phyloP scores from a whole-genome alignment of 1,284 basidiomycete species.

The Amylostereum chailletii region DNA sequence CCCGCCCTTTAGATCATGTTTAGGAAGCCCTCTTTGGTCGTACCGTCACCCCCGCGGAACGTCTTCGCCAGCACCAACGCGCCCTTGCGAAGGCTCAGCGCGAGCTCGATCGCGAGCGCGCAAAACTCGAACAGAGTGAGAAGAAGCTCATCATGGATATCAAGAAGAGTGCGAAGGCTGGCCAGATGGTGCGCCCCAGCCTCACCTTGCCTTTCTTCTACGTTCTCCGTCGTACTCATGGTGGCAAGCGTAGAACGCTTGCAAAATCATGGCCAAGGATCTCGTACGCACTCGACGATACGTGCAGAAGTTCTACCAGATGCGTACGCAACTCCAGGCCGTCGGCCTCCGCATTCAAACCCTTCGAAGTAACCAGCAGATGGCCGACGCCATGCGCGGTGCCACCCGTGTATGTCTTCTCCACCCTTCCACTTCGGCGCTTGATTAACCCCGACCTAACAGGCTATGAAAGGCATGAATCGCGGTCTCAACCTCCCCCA shows the following conservation, averaged over 20 bases:
- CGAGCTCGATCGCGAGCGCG: constrained; percentile 91
- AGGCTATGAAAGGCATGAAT: constrained; percentile 99
- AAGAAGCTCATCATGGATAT: constrained; percentile 93
- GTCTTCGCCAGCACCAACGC: constrained; percentile 92
- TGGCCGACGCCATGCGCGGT: constrained; percentile 99
- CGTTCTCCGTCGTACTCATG: constrained; percentile 10
- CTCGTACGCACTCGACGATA: constrained; percentile 93
- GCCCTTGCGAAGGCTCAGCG: constrained; percentile 94
- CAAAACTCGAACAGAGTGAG: constrained; percentile 92
- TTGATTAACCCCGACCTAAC: constrained; percentile 8
- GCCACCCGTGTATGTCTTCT: constrained; percentile 74
- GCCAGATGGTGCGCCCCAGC: constrained; percentile 75
- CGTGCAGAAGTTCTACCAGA: constrained; percentile 97
- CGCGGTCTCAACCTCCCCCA: constrained; percentile 89
- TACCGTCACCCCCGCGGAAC: constrained; percentile 90
- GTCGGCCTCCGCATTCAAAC: constrained; percentile 96
- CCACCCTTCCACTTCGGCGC: constrained; percentile 1
- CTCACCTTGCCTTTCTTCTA: constrained; percentile 3
- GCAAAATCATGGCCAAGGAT: constrained; percentile 99
- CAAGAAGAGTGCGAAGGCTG: constrained; percentile 91
- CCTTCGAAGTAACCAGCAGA: constrained; percentile 93
- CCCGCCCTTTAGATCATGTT: constrained; percentile 7
- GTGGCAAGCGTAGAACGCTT: constrained; percentile 64
- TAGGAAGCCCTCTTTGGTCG: constrained; percentile 94
- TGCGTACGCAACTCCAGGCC: constrained; percentile 97